Conservation (phyloP, 495 filamentous ascomycete species). For the Aspergillus steynii region DNA sequence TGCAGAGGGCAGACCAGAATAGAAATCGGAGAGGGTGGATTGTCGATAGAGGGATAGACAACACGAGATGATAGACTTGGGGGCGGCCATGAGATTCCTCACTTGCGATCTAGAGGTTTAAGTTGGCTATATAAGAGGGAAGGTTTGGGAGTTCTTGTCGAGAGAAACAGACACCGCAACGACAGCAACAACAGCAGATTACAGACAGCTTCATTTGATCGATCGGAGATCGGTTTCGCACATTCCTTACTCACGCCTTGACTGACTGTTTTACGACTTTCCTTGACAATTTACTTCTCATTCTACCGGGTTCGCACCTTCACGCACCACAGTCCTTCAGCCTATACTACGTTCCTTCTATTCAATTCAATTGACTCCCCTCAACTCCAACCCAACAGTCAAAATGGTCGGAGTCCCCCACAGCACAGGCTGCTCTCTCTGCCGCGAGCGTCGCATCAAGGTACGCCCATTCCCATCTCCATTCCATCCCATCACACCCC, state of each 20-base stretch:
- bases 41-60: background rate
- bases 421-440: slow-evolving; percentile 39
- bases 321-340: background rate
- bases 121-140: background rate
- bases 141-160: background rate
- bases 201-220: no score
- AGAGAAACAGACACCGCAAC: no score
- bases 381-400: background rate
- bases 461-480: slow-evolving; percentile 11
- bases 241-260: no score
- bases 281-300: no score
- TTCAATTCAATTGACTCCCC: background rate
- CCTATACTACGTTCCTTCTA: background rate
- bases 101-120: no score
- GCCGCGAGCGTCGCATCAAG: slow-evolving; percentile 40
- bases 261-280: no score
- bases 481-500: background rate
- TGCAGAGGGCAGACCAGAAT: background rate
- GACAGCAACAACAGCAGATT: no score
- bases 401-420: slow-evolving; percentile 43
- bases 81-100: no score
- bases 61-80: background rate
- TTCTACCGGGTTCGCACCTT: no score
- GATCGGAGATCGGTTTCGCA: no score
- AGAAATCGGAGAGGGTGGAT: background rate